Evolutionary conservation across 176 grass and related monocot genomes (phyloP).

Genomic region (Microstegium vimineum): DNA sequence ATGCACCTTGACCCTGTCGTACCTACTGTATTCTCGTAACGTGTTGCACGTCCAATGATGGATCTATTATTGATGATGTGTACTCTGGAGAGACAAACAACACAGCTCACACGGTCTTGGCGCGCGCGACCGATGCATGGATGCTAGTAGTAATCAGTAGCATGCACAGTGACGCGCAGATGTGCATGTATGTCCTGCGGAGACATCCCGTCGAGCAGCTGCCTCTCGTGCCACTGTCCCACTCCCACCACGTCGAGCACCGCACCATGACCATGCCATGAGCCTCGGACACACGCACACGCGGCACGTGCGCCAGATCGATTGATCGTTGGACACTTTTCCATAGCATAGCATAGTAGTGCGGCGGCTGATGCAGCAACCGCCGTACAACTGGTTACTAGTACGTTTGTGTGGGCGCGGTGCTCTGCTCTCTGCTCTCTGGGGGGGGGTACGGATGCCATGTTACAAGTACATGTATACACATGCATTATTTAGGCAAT

Average conservation of each 20-base stretch:
- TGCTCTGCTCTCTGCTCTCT: no score
- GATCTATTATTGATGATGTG: background rate
- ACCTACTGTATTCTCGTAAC: background rate
- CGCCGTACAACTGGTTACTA: no score
- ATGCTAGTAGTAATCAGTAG: no score
- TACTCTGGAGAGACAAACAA: background rate
- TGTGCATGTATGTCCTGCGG: background rate
- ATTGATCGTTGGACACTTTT: background rate
- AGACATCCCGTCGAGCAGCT: conserved; percentile 12
- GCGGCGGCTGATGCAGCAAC: no score
- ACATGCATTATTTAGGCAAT: background rate
- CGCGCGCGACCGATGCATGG: background rate
- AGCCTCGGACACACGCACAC: background rate
- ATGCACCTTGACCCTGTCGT: background rate
- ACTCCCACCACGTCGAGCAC: background rate
- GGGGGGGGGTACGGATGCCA: no score
- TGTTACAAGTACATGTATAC: no score
- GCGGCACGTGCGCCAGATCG: background rate
- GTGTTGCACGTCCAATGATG: background rate
- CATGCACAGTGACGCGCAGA: background rate
- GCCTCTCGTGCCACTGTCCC: conserved; percentile 10
- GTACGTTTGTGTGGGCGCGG: no score
- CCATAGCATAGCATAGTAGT: no score
- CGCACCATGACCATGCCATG: no score
- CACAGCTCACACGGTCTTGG: conserved; percentile 4